Evolutionary conservation across 495 filamentous ascomycete genomes (phyloP), one percentile per base, ranked within the genome.

Genomic region (Daldinia bambusicola): DNA sequence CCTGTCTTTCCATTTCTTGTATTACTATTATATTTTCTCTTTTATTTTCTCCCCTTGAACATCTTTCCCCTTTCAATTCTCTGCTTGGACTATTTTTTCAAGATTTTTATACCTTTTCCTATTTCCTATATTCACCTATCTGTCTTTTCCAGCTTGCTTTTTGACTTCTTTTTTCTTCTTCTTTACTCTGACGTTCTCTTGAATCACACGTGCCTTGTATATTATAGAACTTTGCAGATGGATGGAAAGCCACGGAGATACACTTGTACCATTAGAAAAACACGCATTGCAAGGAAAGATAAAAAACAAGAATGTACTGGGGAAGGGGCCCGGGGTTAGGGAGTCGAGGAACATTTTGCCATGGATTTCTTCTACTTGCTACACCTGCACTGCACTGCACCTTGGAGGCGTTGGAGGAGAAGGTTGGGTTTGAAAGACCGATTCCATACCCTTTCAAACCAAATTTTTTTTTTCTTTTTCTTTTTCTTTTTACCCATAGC

Each of bases 231-330:
- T 58, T 14, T 36, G 30, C n/a, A 18, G 48, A 0, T 6, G 50
- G 22, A 26, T n/a, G 61, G 55, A 13, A 20, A 60, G 60, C 36
- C 6, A 22, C 26, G 51, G 70, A 69, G 65, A 73, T 69, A 69
- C 66, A 69, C 66, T 62, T 73, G 66, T 69, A 69, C 70, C 12
- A 66, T 66, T 73, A 68, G 14, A 52, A 61, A 36, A 10, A 7
- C 43, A 50, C 70, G 70, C 70, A 68, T 72, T 68, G 60, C 32
- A 56, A 60, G 55, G 64, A 20, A 61, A 67, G 58, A 63, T 12
- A 64, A 63, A 72, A 72, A 58, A 59, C 26, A 26, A 26, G 41
- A 22, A 3, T 36, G 6, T 13, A 8, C 20, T 16, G 14, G 52
- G 16, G n/a, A 6, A 6, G 37, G 22, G 20, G 31, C 16, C 12